Evolutionary conservation across 805 yeast species (phyloP), one percentile per base, ranked within the genome.

Genomic region (Sugiyamaella smithiae): DNA sequence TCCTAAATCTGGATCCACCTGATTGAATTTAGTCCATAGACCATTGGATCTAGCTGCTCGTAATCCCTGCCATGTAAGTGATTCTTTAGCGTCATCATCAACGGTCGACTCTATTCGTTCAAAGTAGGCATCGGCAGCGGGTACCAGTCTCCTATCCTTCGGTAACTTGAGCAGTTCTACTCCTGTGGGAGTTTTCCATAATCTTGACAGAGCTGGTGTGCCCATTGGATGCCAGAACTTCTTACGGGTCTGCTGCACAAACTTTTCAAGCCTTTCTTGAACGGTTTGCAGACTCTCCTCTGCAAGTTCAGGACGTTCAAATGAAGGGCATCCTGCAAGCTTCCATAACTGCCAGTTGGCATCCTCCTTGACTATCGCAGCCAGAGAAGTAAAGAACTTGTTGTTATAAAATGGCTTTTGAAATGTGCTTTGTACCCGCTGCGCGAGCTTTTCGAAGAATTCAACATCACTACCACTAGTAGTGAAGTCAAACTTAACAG

Each of bases 121-220:
- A 29, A 40, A 50, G 46, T 57, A 59, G 1, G 49, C 48, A n/a
- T 48, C 49, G 17, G 60, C 60, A 25, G 56, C 42, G 1, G 72
- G 66, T 25, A 57, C 52, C 2, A 37, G 40, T 2, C 45, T 38
- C n/a, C 52, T 45, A 9, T 38, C 41, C 23, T 19, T 20, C 14
- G 26, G n/a, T 31, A 22, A 17, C 59, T 31, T 50, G 38, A 74
- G 59, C n/a, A 51, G 36, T 1, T 65, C 65, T 12, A 75, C 41
- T 0, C 79, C 80, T 2, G 73, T 70, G 8, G 56, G 53, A 4
- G 64, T 63, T 43, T 67, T 71, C 77, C 76, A 73, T 20, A 64
- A 61, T 22, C 58, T 57, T 1, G 69, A 50, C 14, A 65, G 53
- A 1, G 61, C 56, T 7, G 67, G 58, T 2, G 67, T 60, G 2